Evolutionary conservation across 768 basidiomycete genomes (phyloP), one percentile per base, ranked within the genome.

Genomic region (Daedaleopsis nitida): DNA sequence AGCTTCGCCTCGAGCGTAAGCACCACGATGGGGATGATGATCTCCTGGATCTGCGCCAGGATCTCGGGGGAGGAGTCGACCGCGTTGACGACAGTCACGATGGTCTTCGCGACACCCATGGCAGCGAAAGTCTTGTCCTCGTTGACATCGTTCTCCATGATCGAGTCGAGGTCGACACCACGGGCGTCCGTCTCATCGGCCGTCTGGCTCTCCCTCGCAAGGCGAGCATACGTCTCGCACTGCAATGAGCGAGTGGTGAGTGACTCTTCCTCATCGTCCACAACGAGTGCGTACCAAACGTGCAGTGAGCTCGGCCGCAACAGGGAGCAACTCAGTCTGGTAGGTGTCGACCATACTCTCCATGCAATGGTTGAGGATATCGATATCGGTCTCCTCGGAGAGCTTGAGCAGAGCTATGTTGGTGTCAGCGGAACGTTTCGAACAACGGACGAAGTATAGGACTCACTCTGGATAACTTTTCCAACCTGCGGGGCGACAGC

Each of bases 331-430:
- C 77, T 95, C 91, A 5, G 84, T 84, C 69, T 91, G 87, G 83
- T 92, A 96, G 44, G 84, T 83, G 65, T 92, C 86, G 16, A 95
- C 94, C 84, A 96, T 88, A 24, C 85, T 83, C 68, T 93, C 90
- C 88, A 94, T 92, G 68, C 88, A 84, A 62, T 78, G 80, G 69
- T 92, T 93, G 57, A 95, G 79, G 51, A 92, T 82, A 70, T 96
- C 93, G 47, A 96, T 77, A 71, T 96, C 94, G 48, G 92, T 93
- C 74, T 95, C 91, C 70, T 94, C 91, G n/a, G 91, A 86, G 47
- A 96, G 80, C 72, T 92, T 92, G 67, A 95, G 82, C n/a, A 95
- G 78, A 70, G 91, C 92, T 92, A 62, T 14, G n/a, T 5, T 51
- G 57, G 53, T 53, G 48, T 21, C 39, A 55, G n/a, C 35, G 52